Evolutionary conservation across 805 yeast species (phyloP).

Genomic region (Lipomyces lipofer): DNA sequence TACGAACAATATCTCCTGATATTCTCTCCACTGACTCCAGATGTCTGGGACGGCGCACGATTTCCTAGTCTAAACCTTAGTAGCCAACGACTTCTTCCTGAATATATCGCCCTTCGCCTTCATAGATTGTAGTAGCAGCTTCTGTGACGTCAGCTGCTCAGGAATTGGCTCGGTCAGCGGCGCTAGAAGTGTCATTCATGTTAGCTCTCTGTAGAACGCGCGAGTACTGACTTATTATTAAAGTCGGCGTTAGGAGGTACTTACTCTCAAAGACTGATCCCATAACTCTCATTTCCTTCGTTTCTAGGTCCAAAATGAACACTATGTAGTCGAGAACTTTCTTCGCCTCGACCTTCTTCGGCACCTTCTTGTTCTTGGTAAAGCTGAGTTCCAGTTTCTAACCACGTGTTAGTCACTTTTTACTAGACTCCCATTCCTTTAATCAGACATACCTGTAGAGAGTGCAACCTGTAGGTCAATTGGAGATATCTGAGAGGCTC

Average conservation of each 20-base stretch:
- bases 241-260: background rate
- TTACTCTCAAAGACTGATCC: slow-evolving; percentile 30
- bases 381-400: slow-evolving; percentile 17
- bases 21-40: no score
- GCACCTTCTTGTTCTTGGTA: slow-evolving; percentile 13
- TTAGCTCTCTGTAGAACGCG: background rate
- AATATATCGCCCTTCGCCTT: slow-evolving; percentile 25
- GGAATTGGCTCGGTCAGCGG: slow-evolving; percentile 22
- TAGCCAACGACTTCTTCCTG: slow-evolving; percentile 18
- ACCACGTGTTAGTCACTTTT: no score
- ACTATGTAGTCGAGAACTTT: slow-evolving; percentile 25
- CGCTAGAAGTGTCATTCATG: slow-evolving; percentile 5
- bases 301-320: slow-evolving; percentile 9
- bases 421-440: background rate
- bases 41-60: no score
- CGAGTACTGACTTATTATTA: background rate
- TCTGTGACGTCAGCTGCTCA: background rate
- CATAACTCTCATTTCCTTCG: slow-evolving; percentile 15
- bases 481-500: slow-evolving; percentile 18
- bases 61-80: slow-evolving; percentile 13
- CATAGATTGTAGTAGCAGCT: slow-evolving; percentile 11
- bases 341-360: slow-evolving; percentile 8
- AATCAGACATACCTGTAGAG: slow-evolving; percentile 18
- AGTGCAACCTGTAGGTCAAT: slow-evolving; percentile 18
- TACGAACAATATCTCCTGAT: no score